Conservation (phyloP, 2,329 filamentous ascomycete species). For the Ascochyta lentis region DNA sequence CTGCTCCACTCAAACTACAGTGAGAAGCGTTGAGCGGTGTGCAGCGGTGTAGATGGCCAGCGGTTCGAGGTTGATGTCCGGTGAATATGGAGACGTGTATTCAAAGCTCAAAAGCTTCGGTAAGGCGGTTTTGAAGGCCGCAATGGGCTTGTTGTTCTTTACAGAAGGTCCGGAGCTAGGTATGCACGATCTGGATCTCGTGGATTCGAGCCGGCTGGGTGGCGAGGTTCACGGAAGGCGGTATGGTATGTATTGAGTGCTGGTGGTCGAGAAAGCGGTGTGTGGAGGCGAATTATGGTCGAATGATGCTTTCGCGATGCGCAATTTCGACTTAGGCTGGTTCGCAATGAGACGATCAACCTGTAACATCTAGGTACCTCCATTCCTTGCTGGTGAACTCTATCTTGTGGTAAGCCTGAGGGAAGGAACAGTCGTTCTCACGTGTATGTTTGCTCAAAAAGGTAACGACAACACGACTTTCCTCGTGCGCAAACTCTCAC, state of each 20-base stretch:
- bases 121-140: slow-evolving; percentile 4
- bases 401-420: no score
- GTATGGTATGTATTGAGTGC: slow-evolving; percentile 8
- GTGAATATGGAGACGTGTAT: slow-evolving; percentile 6
- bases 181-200: slow-evolving; percentile 1
- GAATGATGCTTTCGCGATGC: slow-evolving; percentile 1
- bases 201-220: slow-evolving; percentile 6
- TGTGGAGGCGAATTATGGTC: slow-evolving; percentile 7
- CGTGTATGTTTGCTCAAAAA: slow-evolving; percentile 1
- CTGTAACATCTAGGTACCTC: not conserved
- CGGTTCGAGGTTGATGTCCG: slow-evolving; percentile 11
- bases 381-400: not conserved
- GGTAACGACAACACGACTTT: not conserved
- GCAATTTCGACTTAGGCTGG: not conserved
- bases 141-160: not conserved
- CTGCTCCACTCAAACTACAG: not conserved
- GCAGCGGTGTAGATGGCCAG: slow-evolving; percentile 16
- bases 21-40: slow-evolving; percentile 13
- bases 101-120: slow-evolving; percentile 1
- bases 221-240: slow-evolving; percentile 18
- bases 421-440: slow-evolving; percentile 17
- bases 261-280: slow-evolving; percentile 13
- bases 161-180: slow-evolving; percentile 1
- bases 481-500: not conserved
- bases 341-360: not conserved